Evolutionary conservation across 768 basidiomycete species (phyloP).

Genomic region (Lactarius psammicola): DNA sequence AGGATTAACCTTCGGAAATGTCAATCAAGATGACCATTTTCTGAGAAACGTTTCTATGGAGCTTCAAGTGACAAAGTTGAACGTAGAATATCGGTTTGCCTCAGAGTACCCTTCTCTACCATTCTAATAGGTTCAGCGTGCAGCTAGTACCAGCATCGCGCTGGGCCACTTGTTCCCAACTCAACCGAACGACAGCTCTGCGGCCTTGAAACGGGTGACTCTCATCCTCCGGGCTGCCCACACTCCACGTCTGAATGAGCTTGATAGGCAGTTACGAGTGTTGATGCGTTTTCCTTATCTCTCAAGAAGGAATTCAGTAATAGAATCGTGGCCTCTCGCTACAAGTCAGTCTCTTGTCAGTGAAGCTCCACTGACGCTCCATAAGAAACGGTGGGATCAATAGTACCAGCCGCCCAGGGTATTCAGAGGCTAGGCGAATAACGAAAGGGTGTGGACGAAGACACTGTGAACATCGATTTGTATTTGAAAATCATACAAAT

Average conservation of each 20-base stretch:
- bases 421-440: too few species aligned
- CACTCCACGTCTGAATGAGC: too few species aligned
- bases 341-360: neutral
- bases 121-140: neutral
- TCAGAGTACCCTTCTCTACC: neutral
- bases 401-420: neutral
- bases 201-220: slow-evolving; percentile 32
- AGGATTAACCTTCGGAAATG: slow-evolving; percentile 18
- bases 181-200: slow-evolving; percentile 28
- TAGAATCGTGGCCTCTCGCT: too few species aligned
- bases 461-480: too few species aligned
- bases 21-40: slow-evolving; percentile 27
- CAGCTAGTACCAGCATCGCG: slow-evolving; percentile 15
- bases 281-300: slow-evolving; percentile 20
- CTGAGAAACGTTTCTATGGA: slow-evolving; percentile 22
- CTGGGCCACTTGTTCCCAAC: slow-evolving; percentile 30
- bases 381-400: neutral
- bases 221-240: neutral
- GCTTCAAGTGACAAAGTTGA: slow-evolving; percentile 23
- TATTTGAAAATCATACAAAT: too few species aligned
- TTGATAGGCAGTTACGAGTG: slow-evolving; percentile 19
- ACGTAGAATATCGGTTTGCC: slow-evolving; percentile 23
- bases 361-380: neutral
- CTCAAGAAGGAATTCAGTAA: slow-evolving; percentile 31
- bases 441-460: neutral